Base-by-base conservation (phyloP, 768 basidiomycete genomes). In the Cubamyces sp. region DNA sequence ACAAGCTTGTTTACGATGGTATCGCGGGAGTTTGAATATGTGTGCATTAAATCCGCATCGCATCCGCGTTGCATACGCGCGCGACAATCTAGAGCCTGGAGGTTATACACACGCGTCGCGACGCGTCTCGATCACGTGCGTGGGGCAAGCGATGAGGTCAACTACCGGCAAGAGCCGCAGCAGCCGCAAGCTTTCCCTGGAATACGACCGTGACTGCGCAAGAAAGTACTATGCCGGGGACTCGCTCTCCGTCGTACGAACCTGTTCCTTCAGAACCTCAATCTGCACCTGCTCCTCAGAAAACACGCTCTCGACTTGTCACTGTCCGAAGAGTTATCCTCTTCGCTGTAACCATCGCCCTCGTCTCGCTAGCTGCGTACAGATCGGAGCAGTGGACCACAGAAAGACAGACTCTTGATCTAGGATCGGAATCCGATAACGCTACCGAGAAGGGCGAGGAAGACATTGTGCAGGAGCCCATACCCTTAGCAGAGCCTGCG, bases 361-460 rank as follows among this genome's bases (percentile, higher is more conserved):
- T 80, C 58, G 66, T 79, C 65, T 75, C 73, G 18, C 71, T 84
- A 57, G 66, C 70, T 26, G 75, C 75, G 54, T 86, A 78, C 67
- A 79, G 77, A 70, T 73, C 75, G 18, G 78, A 78, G 54, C 81
- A 79, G 73, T 78, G 77, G 72, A 75, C 76, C 43, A 67, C 72
- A 34, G 52, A 62, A 51, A 61, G 45, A 39, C 23, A 3, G 15
- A 5, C 15, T 8, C 34, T 47, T 15, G n/a, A 40, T 50, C 25
- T 23, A 42, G 28, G 42, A 12, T 43, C 26, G 39, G 54, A 19
- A 16, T 19, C 43, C 19, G 64, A 61, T 34, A 47, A 6, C 30
- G 23, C 60, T 16, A 26, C 59, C n/a, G 58, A 43, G 25, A 26
- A 53, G 21, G 12, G 6, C 48, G 51, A 49, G 34, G 54, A 57